Base-by-base conservation (phyloP, 1,139 yeast species). In the Suhomyces terraborum region DNA sequence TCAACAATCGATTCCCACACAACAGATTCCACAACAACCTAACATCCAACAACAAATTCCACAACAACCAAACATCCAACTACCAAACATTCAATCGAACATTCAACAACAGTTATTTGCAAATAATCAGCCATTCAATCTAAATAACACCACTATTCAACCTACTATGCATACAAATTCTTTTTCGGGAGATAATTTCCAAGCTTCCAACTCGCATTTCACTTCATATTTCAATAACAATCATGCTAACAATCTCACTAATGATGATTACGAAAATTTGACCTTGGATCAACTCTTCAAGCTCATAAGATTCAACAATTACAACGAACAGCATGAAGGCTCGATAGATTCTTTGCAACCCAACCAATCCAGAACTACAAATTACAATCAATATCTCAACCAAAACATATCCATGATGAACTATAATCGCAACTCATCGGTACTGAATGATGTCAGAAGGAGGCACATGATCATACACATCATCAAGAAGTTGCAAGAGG, bases 191-290 rank as follows among this genome's bases (percentile, higher is more conserved):
- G 55, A 52, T 13, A 48, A 49, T 21, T 38, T 51, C 10, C 43
- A 51, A 14, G 45, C 43, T 41, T 36, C 40, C 31, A 24, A 35
- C 23, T 45, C 41, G 27, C 27, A 24, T 10, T 50, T 38, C 37
- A 46, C 48, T 14, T 36, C 59, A 7, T 55, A 55, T 41, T 60
- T 58, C 54, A 52, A 54, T 42, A 55, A 49, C 28, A 46, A 43
- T 28, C 58, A 54, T 39, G 52, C 64, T 6, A 51, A 58, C 41
- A 62, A 54, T 46, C 58, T 69, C 30, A 65, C 68, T 28, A 61
- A 62, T 46, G 76, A 70, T 35, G 77, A 71, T 46, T 69, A 65
- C 50, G 75, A 71, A 32, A 64, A 56, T 40, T 53, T 70, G 18
- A 54, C 64, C 17, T 58, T 69, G 13, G 73, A 65, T 17, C 73